Percentiles rank a stretch among this genome's conserved stretches.
phyloP scores from a whole-genome alignment of 192 early-diverging fungal genomes.

The Coemansia reversa region DNA sequence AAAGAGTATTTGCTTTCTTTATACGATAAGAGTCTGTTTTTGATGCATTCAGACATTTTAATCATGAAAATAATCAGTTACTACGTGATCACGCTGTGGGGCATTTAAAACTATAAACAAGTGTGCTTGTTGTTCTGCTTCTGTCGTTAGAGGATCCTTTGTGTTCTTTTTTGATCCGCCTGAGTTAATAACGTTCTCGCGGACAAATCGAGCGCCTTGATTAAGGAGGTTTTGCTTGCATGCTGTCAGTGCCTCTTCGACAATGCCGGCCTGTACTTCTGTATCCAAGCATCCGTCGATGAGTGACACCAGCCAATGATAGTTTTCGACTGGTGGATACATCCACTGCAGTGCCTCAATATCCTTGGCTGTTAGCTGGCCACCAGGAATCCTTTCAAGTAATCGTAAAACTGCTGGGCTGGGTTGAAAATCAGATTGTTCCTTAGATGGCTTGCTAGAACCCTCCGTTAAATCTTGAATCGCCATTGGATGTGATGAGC shows the following conservation, averaged over 20 bases:
- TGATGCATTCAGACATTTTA: no score
- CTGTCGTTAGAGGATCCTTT: neutral
- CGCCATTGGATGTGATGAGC: no score
- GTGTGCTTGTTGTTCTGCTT: slow-evolving; percentile 32
- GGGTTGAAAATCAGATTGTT: neutral
- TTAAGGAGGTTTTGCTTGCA: slow-evolving; percentile 35
- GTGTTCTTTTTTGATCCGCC: neutral
- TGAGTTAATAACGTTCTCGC: slow-evolving; percentile 8
- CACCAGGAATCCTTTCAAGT: slow-evolving; percentile 4
- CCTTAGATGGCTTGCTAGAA: no score
- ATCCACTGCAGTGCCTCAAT: slow-evolving; percentile 27
- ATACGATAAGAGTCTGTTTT: no score
- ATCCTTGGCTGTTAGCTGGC: slow-evolving; percentile 9
- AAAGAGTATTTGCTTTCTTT: no score
- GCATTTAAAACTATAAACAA: slow-evolving; percentile 17
- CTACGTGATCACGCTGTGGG: no score
- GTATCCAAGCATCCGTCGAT: slow-evolving; percentile 43
- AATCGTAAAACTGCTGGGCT: neutral
- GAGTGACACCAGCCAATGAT: slow-evolving; percentile 40
- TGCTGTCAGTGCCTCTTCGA: slow-evolving; percentile 32
- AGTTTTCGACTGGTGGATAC: slow-evolving; percentile 32
- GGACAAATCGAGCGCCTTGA: slow-evolving; percentile 27
- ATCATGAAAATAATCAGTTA: no score
- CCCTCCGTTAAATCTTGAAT: no score
- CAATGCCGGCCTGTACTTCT: slow-evolving; percentile 32